A percentile compares a stretch with the other conserved stretches of the same genome.
These are phyloP conservation scores for Aspergillus cavernicola DNA, from an alignment of 495 filamentous ascomycete genomes.

Conservation along the genomic window DNA sequence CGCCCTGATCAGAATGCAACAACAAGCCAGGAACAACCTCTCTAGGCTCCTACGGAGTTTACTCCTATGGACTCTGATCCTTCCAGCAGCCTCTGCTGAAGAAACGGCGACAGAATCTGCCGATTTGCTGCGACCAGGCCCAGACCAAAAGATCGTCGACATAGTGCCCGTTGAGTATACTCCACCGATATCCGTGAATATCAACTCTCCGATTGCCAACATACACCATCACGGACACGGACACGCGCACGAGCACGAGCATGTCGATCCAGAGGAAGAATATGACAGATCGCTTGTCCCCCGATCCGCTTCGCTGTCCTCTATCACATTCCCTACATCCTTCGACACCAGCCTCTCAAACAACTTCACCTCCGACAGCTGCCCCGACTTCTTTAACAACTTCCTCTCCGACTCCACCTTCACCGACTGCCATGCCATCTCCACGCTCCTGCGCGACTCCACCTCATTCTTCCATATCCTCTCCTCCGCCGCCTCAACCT, in stretches of 20 bases:
- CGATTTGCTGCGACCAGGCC: not conserved
- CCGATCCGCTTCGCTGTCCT: constrained; percentile 1
- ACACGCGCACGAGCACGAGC: not conserved
- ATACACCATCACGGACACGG: not conserved
- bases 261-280: no score
- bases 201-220: no score
- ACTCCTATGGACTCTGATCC: constrained; percentile 7
- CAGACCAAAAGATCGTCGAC: constrained; percentile 9
- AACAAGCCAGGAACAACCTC: not conserved
- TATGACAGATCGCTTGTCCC: not conserved
- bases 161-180: constrained; percentile 4
- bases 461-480: constrained; percentile 73
- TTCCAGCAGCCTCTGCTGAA: constrained; percentile 1
- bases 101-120: not conserved
- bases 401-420: constrained; percentile 64
- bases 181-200: constrained; percentile 1
- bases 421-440: constrained; percentile 67
- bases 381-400: constrained; percentile 62
- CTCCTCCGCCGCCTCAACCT: constrained; percentile 60
- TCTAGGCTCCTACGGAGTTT: constrained; percentile 9
- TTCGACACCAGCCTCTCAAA: constrained; percentile 68
- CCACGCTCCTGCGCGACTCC: constrained; percentile 68
- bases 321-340: constrained; percentile 55
- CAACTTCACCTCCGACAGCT: constrained; percentile 62
- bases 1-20: constrained; percentile 4